A percentile compares a stretch with the other conserved stretches of the same genome.
phyloP scores from a whole-genome alignment of 129 eudicot genomes.

The Solidago caesia region DNA sequence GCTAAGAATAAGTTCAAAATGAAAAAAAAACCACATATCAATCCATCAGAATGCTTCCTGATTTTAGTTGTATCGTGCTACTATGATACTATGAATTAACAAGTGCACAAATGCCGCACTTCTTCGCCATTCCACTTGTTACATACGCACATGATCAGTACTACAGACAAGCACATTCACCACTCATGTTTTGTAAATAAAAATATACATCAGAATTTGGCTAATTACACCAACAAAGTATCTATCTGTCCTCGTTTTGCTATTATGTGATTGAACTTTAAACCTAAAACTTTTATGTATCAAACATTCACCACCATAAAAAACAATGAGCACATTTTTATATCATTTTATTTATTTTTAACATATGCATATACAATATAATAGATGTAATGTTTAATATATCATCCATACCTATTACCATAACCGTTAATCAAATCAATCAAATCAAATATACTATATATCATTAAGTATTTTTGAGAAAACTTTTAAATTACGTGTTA shows the following conservation, averaged over 20 bases:
- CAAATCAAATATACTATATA: no score
- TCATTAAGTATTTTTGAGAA: no score
- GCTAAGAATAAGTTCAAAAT: not conserved
- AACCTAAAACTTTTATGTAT: no score
- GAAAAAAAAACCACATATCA: not conserved
- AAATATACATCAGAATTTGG: not conserved
- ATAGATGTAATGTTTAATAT: no score
- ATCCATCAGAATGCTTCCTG: not conserved
- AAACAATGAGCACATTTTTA: not conserved
- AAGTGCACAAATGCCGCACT: slow-evolving; percentile 4
- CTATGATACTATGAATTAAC: slow-evolving; percentile 1
- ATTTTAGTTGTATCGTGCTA: not conserved
- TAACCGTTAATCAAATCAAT: no score
- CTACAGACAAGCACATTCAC: not conserved
- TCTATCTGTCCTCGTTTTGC: no score
- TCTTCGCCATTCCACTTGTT: not conserved
- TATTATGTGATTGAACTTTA: no score
- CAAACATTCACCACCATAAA: no score
- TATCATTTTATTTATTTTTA: no score
- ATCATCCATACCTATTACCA: no score
- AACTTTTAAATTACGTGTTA: no score
- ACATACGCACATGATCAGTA: not conserved
- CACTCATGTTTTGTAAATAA: not conserved
- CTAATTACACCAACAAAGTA: not conserved
- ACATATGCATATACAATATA: no score